phyloP scores from a whole-genome alignment of 371 early-diverging fungal species.

The Coemansia sp. region DNA sequence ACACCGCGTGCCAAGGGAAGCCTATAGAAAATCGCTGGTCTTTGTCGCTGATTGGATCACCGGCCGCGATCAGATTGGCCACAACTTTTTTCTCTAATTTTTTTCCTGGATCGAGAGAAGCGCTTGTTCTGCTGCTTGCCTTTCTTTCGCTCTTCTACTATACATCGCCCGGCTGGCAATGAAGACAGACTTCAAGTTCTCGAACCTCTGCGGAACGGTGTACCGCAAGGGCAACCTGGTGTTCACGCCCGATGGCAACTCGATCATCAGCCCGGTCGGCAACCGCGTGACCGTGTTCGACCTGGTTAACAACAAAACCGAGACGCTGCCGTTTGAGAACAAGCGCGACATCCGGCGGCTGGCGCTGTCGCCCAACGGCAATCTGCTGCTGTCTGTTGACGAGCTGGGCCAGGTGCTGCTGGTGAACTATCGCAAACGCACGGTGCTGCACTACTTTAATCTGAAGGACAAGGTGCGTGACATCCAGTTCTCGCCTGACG shows the following conservation, averaged over 20 bases:
- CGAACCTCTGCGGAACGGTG: conserved; percentile 93
- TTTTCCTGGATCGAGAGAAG: background rate
- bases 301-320: conserved; percentile 88
- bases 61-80: no score
- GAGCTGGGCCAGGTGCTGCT: conserved; percentile 87
- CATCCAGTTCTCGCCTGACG: conserved; percentile 78
- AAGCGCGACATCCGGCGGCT: conserved; percentile 83
- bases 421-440: conserved; percentile 79
- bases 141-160: background rate
- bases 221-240: conserved; percentile 93
- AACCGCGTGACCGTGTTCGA: conserved; percentile 95
- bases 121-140: background rate
- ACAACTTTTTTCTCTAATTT: no score
- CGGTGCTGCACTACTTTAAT: conserved; percentile 83
- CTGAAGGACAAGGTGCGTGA: conserved; percentile 80
- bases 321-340: conserved; percentile 92
- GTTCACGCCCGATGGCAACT: conserved; percentile 95
- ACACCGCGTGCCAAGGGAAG: no score
- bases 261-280: conserved; percentile 92
- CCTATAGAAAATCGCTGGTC: no score
- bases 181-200: conserved; percentile 63
- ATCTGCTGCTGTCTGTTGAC: conserved; percentile 85
- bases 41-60: no score
- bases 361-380: conserved; percentile 88
- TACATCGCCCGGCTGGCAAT: conserved; percentile 9